A percentile compares a stretch with the other conserved stretches of the same genome.
Conservation (phyloP, 2,329 filamentous ascomycete species). For the Xylariaceae sp. region DNA sequence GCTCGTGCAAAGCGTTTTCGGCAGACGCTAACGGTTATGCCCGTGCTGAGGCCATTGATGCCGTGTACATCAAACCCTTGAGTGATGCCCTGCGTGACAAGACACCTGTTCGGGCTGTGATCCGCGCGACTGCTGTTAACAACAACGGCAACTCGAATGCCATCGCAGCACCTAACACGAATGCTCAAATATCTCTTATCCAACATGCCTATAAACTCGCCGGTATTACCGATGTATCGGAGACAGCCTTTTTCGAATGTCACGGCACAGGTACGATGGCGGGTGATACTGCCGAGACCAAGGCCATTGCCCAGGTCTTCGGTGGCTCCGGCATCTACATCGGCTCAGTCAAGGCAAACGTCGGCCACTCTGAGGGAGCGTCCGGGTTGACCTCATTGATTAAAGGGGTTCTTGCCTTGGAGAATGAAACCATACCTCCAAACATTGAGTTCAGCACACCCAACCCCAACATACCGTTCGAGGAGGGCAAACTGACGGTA, state of each 20-base stretch:
- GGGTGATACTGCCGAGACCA: not conserved
- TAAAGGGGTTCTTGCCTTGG: slow-evolving; percentile 41
- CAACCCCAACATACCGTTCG: slow-evolving; percentile 27
- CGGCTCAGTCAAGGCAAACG: slow-evolving; percentile 29
- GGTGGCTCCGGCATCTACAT: slow-evolving; percentile 17
- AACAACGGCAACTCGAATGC: slow-evolving; percentile 40
- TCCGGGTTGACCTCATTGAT: slow-evolving; percentile 42
- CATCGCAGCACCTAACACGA: slow-evolving; percentile 18
- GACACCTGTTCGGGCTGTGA: slow-evolving; percentile 41
- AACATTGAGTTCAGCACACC: slow-evolving; percentile 37
- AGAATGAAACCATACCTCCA: slow-evolving; percentile 38
- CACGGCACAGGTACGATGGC: not conserved
- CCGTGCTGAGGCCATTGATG: slow-evolving; percentile 45
- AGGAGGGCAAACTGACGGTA: too few relatives aligned
- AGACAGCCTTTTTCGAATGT: not conserved
- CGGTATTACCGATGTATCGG: slow-evolving; percentile 7
- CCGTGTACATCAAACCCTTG: slow-evolving; percentile 45
- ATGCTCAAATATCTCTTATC: slow-evolving; percentile 25
- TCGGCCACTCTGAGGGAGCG: slow-evolving; percentile 44
- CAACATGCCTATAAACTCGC: slow-evolving; percentile 17
- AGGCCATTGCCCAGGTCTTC: not conserved
- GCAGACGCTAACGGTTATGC: slow-evolving; percentile 47
- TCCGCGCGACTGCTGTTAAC: slow-evolving; percentile 38
- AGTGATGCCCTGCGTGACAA: slow-evolving; percentile 44
- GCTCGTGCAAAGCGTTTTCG: slow-evolving; percentile 34